Evolutionary conservation across 176 grass and related monocot genomes (phyloP).

Genomic region (Hordeum vulgare): DNA sequence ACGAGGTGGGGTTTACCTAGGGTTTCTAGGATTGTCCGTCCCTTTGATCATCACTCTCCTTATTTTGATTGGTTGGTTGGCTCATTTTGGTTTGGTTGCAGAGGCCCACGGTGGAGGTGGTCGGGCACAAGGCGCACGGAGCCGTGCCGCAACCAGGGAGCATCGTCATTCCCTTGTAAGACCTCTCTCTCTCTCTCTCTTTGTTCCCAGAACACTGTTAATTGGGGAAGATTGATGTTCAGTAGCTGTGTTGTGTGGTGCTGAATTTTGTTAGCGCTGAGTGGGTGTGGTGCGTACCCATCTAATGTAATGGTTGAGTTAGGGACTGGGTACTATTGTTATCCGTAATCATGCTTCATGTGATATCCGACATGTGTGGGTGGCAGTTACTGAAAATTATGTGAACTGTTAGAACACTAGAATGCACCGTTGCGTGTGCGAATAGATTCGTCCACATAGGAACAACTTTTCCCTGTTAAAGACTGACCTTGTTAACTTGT

Average conservation of each 20-base stretch:
- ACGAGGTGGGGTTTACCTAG: constrained; percentile 37
- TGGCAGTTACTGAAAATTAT: too few relatives aligned
- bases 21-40: background rate
- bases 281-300: background rate
- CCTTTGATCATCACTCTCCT: background rate
- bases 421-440: background rate
- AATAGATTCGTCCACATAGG: background rate
- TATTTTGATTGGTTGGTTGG: background rate
- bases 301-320: background rate
- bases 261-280: background rate
- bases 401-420: too few relatives aligned
- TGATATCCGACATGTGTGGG: background rate
- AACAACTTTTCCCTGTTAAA: background rate
- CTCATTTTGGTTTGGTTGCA: constrained; percentile 20
- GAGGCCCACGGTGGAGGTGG: constrained; percentile 75
- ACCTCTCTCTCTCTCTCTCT: background rate
- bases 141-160: constrained; percentile 79
- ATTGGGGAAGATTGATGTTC: background rate
- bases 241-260: background rate
- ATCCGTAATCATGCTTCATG: background rate
- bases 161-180: constrained; percentile 67
- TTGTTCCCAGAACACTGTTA: background rate
- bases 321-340: background rate
- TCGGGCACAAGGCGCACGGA: constrained; percentile 76
- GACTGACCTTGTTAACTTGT: background rate